Evolutionary conservation across 2,329 filamentous ascomycete genomes (phyloP), one percentile per base, ranked within the genome.

Genomic region (Endocalyx cinctus): DNA sequence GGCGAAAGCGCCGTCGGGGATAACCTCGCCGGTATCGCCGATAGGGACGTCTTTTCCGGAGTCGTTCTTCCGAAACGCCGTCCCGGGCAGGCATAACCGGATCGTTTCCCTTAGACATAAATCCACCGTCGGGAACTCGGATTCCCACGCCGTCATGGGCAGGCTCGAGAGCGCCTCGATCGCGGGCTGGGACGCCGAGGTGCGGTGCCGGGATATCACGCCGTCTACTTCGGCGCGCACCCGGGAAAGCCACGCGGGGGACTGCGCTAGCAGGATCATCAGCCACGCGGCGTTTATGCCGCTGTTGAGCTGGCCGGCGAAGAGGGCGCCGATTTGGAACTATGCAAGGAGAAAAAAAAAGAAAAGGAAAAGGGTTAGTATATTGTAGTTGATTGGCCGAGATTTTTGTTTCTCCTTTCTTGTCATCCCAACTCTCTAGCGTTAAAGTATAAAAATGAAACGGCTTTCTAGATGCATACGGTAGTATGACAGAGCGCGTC

Each of bases 291-390:
- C 67, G 42, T 74, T 77, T 48, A 74, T 66, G 25, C 72, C 72
- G 16, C 59, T 71, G 52, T 78, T 79, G n/a, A 77, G 43, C 20
- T 72, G 57, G n/a, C 73, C 74, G 2, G 74, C 73, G 46, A 74
- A 76, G 4, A 79, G 54, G 0, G 70, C 58, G 10, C 66, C 65
- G n/a, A 77, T 55, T 20, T 74, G 59, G 50, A 77, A 74, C 58
- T 69, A 42, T 12, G 28, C 15, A 13, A 25, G n/a, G n/a, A n/a
- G n/a, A n/a, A n/a, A n/a, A n/a, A n/a, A n/a, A n/a, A n/a, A n/a
- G n/a, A n/a, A n/a, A n/a, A n/a, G n/a, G n/a, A n/a, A n/a, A n/a
- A n/a, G n/a, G n/a, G n/a, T n/a, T n/a, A n/a, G n/a, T n/a, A n/a
- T n/a, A n/a, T n/a, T n/a, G n/a, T n/a, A n/a, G n/a, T n/a, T n/a